Percentiles rank a stretch among this genome's conserved stretches.
Evolutionary conservation across 257 asterid genomes (phyloP).

Genomic region (Solanum pennellii): DNA sequence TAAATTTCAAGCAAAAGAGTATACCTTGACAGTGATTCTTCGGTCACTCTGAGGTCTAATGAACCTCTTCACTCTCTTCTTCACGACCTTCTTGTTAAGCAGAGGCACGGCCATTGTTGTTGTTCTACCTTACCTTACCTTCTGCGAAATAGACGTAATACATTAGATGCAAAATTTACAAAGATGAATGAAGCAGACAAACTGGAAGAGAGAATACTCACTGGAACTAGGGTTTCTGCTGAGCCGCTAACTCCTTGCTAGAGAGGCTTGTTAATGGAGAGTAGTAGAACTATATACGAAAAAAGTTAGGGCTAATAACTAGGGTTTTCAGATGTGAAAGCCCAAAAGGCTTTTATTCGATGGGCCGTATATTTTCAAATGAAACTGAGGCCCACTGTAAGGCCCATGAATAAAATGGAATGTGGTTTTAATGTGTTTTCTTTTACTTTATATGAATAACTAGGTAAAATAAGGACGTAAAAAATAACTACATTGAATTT

Average conservation of each 20-base stretch:
- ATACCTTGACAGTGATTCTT: slow-evolving; percentile 23
- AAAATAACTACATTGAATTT: no score
- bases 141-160: not conserved
- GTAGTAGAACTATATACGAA: not conserved
- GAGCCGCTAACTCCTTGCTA: not conserved
- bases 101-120: slow-evolving; percentile 20
- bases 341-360: not conserved
- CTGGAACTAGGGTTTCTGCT: slow-evolving; percentile 4
- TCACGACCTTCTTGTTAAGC: slow-evolving; percentile 18
- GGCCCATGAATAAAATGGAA: not conserved
- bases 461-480: no score
- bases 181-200: not conserved
- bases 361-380: not conserved
- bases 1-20: not conserved
- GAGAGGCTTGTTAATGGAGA: not conserved
- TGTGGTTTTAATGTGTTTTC: not conserved
- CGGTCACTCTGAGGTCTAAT: slow-evolving; percentile 30
- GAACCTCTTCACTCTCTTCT: slow-evolving; percentile 24
- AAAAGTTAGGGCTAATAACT: not conserved
- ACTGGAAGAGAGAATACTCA: not conserved
- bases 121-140: not conserved
- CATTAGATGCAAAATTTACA: not conserved
- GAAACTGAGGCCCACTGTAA: not conserved
- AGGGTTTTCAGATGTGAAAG: not conserved
- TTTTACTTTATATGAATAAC: not conserved